Base-by-base conservation (phyloP, 768 basidiomycete genomes). In the Inosperma sp. region DNA sequence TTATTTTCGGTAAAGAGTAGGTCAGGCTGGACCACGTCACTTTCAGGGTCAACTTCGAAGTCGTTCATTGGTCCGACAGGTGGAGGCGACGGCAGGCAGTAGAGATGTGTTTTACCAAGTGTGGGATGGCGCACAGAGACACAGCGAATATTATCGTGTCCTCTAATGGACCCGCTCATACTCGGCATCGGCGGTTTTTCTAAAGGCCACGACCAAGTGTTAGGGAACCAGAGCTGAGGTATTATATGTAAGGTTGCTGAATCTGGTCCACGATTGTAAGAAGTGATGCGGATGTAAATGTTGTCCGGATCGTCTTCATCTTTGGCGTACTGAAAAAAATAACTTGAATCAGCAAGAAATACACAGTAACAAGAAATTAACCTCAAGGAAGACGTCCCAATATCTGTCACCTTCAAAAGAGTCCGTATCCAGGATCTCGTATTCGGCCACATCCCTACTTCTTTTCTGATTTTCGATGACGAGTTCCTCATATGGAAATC, bases 301-400 rank as follows among this genome's bases (percentile, higher is more conserved):
- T 79, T 88, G 49, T 98, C 84, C 7, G 91, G 83, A 41, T 88
- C 79, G 56, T 97, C 88, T 63, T 90, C 93, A 58, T 96, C 96
- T 71, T 98, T 99, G 29, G 96, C 94, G 68, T 99, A 98, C 93
- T 14, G 31, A 35, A 21, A 22, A 7, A 25, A 13, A 30, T 53
- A 21, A 59, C 41, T 40, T 37, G 6, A 31, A n/a, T 33, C 2
- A 33, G 17, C 29, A 29, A 13, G 16, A 8, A 36, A 23, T 8
- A 23, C 14, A 26, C 39, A 23, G 19, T n/a, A 41, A 45, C 29
- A 35, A 42, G 17, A 25, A 3, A 70, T 83, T 43, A 51, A 91
- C 93, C 83, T 99, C 95, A 49, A 97, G 84, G 59, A 97, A 99
- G 30, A 99, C 83, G 65, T 99, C 96, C 96, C 96, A 99, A 67